A percentile compares a stretch with the other conserved stretches of the same genome.
phyloP scores from a whole-genome alignment of 495 filamentous ascomycete genomes.

The Lasiosphaeriaceae sp. region DNA sequence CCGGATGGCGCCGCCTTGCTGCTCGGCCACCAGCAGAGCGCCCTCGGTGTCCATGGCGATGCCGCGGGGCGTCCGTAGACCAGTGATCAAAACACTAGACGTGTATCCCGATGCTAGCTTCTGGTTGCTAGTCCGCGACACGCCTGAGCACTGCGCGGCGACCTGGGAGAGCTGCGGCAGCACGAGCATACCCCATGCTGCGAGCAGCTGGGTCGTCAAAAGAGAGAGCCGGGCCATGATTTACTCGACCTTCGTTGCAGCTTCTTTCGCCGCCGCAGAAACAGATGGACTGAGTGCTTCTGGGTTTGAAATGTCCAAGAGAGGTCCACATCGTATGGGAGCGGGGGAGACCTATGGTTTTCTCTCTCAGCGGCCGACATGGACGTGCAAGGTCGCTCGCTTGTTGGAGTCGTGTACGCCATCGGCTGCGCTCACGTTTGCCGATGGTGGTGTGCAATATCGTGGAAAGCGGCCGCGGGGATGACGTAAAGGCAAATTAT shows the following conservation, averaged over 20 bases:
- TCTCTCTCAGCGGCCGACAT: neutral
- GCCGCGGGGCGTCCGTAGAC: slow-evolving; percentile 46
- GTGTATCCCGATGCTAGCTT: slow-evolving; percentile 52
- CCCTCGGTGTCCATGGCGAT: slow-evolving; percentile 56
- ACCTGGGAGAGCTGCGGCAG: neutral
- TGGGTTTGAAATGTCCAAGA: neutral
- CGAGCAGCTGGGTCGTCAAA: slow-evolving; percentile 8
- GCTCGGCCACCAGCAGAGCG: slow-evolving; percentile 52
- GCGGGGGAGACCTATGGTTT: neutral
- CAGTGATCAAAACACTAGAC: slow-evolving; percentile 47
- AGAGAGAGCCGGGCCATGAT: slow-evolving; percentile 4
- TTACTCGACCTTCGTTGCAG: neutral
- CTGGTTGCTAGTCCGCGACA: slow-evolving; percentile 19
- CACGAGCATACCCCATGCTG: slow-evolving; percentile 21
- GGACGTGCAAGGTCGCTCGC: neutral
- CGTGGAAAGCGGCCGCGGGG: neutral
- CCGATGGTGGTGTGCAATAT: neutral
- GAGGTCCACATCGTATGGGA: neutral
- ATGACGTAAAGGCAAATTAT: neutral
- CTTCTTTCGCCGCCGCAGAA: neutral
- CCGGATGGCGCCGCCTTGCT: slow-evolving; percentile 42
- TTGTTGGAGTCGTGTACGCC: neutral
- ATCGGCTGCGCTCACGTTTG: neutral
- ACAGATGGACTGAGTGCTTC: neutral
- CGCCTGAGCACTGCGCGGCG: slow-evolving; percentile 12